Base-by-base conservation (phyloP, 768 basidiomycete species). In the Tubosaeta brunneosetosa region DNA sequence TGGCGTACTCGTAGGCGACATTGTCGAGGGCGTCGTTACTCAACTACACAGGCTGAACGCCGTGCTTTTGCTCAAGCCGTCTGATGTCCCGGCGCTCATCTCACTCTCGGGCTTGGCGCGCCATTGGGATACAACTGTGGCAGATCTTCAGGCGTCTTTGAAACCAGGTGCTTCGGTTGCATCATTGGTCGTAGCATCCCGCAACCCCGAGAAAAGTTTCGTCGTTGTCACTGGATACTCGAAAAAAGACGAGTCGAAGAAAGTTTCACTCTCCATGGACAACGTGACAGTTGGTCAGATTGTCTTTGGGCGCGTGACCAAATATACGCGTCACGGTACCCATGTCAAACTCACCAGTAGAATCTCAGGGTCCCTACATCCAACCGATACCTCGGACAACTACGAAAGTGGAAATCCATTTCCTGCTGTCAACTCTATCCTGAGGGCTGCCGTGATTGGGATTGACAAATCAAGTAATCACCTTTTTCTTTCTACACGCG, bases 51-150 rank as follows among this genome's bases (percentile, higher is more conserved):
- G 88, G 61, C 84, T 91, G 52, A 91, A 97, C 60, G 77, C 81
- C 27, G 75, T 94, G 22, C 72, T 98, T 45, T 79, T 80, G 12
- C 78, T 97, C 25, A 74, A 83, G 50, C 85, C 87, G 2, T 82
- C 81, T 4, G 75, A 81, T 59, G 76, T 86, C 38, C 84, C 83
- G 36, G 93, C 91, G 0, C 77, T 97, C 25, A 71, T 97, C n/a
- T 92, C 94, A 0, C 73, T 97, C 56, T 86, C 86, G 64, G 89
- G 88, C 57, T 74, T 97, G 52, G 93, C 94, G 11, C 92, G 91
- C 58, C 82, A 86, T 58, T 82, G 88, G 33, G 76, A 73, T 27
- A 66, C 82, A n/a, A 75, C 85, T 2, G 71, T 86, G 16, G 73
- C 84, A 25, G 86, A 89, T 61, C 74, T 94, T 22, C 81, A 82